phyloP scores from a whole-genome alignment of 352 stramenopile genomes.

The Thraustochytrium sp. region DNA sequence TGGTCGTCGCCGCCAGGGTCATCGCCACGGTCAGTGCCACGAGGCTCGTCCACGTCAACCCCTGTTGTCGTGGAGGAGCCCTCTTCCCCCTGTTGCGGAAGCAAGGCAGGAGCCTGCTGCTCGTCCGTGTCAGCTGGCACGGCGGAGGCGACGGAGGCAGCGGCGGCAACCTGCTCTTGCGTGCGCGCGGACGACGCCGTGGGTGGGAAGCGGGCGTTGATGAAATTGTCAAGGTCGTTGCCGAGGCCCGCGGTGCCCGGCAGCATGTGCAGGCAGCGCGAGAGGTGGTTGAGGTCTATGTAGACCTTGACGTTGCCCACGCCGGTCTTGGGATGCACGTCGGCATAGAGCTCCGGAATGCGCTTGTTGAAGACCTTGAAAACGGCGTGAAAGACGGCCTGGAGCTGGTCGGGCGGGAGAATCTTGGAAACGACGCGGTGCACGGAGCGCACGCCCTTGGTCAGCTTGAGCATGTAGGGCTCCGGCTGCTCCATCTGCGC shows the following conservation, averaged over 20 bases:
- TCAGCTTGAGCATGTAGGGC: slow-evolving; percentile 26
- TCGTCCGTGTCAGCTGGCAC: too few relatives aligned
- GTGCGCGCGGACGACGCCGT: neutral
- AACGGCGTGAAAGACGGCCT: slow-evolving; percentile 3
- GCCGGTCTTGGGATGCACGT: slow-evolving; percentile 12
- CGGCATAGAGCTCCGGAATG: slow-evolving; percentile 19
- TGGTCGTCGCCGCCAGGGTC: too few relatives aligned
- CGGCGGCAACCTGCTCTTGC: neutral
- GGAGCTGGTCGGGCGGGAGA: slow-evolving; percentile 11
- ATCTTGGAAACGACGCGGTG: neutral
- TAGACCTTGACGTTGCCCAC: slow-evolving; percentile 7
- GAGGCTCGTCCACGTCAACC: too few relatives aligned
- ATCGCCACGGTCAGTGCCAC: too few relatives aligned
- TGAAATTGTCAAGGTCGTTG: neutral
- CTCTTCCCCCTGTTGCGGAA: too few relatives aligned
- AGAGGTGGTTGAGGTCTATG: slow-evolving; percentile 10
- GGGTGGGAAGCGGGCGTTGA: slow-evolving; percentile 7
- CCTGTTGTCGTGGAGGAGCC: too few relatives aligned
- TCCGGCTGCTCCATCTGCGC: neutral
- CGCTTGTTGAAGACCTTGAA: slow-evolving; percentile 26
- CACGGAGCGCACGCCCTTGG: neutral
- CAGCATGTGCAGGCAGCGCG: slow-evolving; percentile 25
- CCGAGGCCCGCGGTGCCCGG: neutral
- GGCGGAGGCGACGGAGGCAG: neutral
- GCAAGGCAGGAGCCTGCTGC: too few relatives aligned